Evolutionary conservation across 2,329 filamentous ascomycete genomes (phyloP), one percentile per base, ranked within the genome.

Genomic region (Trichoderma polysporum): DNA sequence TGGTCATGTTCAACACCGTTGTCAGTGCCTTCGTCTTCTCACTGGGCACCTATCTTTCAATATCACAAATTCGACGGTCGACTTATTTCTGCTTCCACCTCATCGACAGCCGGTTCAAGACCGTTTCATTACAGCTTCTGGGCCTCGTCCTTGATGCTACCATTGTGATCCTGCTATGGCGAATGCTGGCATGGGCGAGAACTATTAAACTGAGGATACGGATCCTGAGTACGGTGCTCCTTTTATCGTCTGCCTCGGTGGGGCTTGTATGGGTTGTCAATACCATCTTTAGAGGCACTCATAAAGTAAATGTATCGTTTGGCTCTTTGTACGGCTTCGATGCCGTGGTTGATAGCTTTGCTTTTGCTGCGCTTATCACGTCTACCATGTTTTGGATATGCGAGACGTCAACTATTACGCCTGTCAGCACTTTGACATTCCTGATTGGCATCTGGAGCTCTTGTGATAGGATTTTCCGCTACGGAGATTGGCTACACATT

Each of bases 11-110:
- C 3, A 75, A 77, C 50, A 74, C 80, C 19, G 69, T 82, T 2
- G 56, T 77, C 22, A 77, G 78, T 52, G 76, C 76, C 5, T 6
- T 79, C 19, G 66, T 81, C n/a, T 75, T 86, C 47, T 77, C 79
- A 12, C 76, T 76, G 4, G 83, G 83, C 2, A 79, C 81, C 3
- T 84, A 78, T 65, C 72, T 80, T 2, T 75, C 80, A 17, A 71
- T 78, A 2, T 75, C 76, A 15, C 77, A 79, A n/a, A 75, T 76
- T 3, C 71, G 74, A 19, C 75, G 72, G n/a, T 86, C 85, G 13
- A 85, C 83, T 0, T 85, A 83, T 66, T 80, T 86, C 66, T 88
- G 85, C 70, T 82, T 84, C 19, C 69, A 77, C 4, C 70, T 77
- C 3, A 68, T 79, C 15, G 84, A 85, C 63, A 79, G 75, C 59